A percentile compares a stretch with the other conserved stretches of the same genome.
Conservation (phyloP, 441 rosid species). For the Eruca vesicaria region DNA sequence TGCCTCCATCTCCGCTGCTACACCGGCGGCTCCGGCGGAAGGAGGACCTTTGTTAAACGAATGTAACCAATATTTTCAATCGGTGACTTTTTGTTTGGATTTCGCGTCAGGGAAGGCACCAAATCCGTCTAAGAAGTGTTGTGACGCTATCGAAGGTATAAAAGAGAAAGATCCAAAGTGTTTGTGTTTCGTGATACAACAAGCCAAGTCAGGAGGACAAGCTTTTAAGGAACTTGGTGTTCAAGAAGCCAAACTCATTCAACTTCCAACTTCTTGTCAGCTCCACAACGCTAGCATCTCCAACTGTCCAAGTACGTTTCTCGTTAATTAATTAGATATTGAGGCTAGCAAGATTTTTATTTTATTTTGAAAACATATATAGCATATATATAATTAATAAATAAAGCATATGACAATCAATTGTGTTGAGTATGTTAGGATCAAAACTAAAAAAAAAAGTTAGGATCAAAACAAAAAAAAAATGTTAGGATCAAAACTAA, state of each 20-base stretch:
- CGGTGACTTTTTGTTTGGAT: constrained; percentile 61
- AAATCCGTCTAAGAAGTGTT: constrained; percentile 64
- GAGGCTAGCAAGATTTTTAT: too few species aligned
- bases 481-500: too few species aligned
- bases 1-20: constrained; percentile 10
- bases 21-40: constrained; percentile 27
- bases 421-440: too few species aligned
- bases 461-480: too few species aligned
- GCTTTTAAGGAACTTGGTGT: constrained; percentile 60
- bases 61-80: constrained; percentile 48
- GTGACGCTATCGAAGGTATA: constrained; percentile 47
- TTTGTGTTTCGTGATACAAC: constrained; percentile 70
- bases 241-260: constrained; percentile 58
- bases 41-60: constrained; percentile 26
- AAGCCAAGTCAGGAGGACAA: constrained; percentile 49
- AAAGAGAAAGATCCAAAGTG: constrained; percentile 70
- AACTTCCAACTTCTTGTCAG: constrained; percentile 79
- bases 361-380: too few species aligned
- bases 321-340: too few species aligned
- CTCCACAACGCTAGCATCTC: constrained; percentile 59
- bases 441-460: too few species aligned
- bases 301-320: constrained; percentile 66
- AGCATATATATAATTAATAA: too few species aligned
- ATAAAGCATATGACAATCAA: too few species aligned
- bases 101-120: constrained; percentile 65